Conservation (phyloP, 2,329 filamentous ascomycete species). For the Pseudocercospora macadamiae region DNA sequence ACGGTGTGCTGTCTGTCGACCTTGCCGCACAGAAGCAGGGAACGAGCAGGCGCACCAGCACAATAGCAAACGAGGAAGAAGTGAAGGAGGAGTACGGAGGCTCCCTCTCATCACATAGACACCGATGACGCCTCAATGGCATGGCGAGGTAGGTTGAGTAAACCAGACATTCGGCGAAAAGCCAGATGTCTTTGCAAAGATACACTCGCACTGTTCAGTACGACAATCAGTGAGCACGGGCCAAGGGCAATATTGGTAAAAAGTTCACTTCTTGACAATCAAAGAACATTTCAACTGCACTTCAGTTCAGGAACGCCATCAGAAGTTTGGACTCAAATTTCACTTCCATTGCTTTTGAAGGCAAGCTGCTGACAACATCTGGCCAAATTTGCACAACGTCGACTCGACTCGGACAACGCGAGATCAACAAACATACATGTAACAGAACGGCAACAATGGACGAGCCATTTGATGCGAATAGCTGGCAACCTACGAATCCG, state of each 20-base stretch:
- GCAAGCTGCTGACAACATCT: no score
- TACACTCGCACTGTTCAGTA: no score
- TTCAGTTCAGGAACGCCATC: no score
- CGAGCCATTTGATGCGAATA: conserved; percentile 17
- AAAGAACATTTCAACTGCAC: no score
- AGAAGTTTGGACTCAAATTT: neutral
- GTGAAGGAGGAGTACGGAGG: neutral
- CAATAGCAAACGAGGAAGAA: neutral
- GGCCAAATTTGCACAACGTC: no score
- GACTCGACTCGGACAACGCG: neutral
- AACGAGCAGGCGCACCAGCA: neutral
- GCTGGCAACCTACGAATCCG: conserved; percentile 25
- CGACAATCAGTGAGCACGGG: no score
- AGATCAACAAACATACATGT: neutral
- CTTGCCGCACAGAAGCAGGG: neutral
- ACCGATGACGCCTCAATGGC: conserved; percentile 1
- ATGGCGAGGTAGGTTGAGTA: conserved; percentile 3
- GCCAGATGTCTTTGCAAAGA: neutral
- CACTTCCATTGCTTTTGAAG: neutral
- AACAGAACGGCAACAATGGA: conserved; percentile 22
- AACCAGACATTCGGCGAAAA: neutral
- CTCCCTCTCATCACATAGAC: conserved; percentile 4
- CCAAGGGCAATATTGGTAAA: no score
- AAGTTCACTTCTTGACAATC: neutral
- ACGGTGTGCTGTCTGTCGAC: neutral